These are phyloP conservation scores for Groenewaldozyma sp. DNA, from an alignment of 1,139 yeast genomes.

Conservation along the genomic window DNA sequence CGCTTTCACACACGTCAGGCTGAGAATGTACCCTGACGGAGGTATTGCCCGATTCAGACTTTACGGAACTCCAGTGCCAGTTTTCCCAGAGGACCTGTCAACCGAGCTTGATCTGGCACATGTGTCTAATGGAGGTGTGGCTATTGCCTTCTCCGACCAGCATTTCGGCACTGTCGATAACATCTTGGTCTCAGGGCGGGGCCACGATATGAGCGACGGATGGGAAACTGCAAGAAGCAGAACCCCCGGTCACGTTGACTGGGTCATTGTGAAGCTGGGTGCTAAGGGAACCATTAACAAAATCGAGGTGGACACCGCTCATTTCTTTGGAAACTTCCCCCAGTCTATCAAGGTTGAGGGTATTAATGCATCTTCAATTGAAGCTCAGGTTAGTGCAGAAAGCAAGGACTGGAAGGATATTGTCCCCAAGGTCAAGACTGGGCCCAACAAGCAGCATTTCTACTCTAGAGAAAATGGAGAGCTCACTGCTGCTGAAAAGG, in stretches of 20 bases:
- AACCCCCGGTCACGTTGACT: conserved; percentile 73
- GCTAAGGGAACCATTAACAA: conserved; percentile 43
- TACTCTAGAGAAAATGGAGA: conserved; percentile 30
- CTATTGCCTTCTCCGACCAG: conserved; percentile 74
- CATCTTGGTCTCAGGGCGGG: conserved; percentile 83
- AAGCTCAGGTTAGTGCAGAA: conserved; percentile 27
- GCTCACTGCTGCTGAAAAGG: conserved; percentile 12
- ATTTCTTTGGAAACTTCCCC: conserved; percentile 89
- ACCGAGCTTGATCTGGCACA: conserved; percentile 64
- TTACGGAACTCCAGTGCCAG: conserved; percentile 72
- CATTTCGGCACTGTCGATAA: conserved; percentile 91
- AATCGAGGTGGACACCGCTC: conserved; percentile 80
- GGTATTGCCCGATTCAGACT: conserved; percentile 92
- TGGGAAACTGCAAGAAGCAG: conserved; percentile 97
- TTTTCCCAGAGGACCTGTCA: conserved; percentile 40
- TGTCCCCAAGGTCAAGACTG: conserved; percentile 63
- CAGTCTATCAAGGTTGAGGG: conserved; percentile 56
- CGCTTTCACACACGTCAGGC: conserved; percentile 67
- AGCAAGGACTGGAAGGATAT: conserved; percentile 50
- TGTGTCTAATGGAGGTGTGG: conserved; percentile 83
- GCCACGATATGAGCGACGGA: conserved; percentile 94
- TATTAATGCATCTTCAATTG: conserved; percentile 12
- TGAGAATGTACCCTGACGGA: conserved; percentile 90
- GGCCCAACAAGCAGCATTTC: conserved; percentile 70
- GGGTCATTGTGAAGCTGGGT: conserved; percentile 80